Percentiles rank a stretch among this genome's conserved stretches.
phyloP scores from a whole-genome alignment of 495 filamentous ascomycete species.

The Penicillium maclennaniae region DNA sequence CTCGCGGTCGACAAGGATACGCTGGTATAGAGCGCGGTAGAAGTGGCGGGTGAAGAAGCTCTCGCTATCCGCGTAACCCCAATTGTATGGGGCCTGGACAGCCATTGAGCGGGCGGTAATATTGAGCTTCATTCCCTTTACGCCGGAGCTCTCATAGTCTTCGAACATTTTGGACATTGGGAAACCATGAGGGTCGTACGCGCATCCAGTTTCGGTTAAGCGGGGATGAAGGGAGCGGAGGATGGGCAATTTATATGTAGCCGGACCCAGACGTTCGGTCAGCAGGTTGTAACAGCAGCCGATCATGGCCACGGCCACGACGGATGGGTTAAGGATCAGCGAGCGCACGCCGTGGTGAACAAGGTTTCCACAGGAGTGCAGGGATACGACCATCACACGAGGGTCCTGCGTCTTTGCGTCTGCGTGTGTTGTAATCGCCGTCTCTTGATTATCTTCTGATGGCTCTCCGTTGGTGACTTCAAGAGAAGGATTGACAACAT shows the following conservation, averaged over 20 bases:
- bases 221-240: slow-evolving; percentile 57
- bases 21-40: slow-evolving; percentile 86
- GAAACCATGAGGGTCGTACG: slow-evolving; percentile 83
- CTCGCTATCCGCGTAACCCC: slow-evolving; percentile 75
- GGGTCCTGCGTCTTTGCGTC: slow-evolving; percentile 22
- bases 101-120: slow-evolving; percentile 98
- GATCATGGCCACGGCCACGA: slow-evolving; percentile 86
- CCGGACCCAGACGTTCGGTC: slow-evolving; percentile 82
- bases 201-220: slow-evolving; percentile 52
- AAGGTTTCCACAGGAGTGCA: slow-evolving; percentile 96
- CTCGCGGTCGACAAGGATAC: slow-evolving; percentile 77
- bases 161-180: slow-evolving; percentile 80
- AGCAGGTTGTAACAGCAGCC: slow-evolving; percentile 98
- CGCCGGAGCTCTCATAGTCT: slow-evolving; percentile 47
- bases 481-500: slow-evolving; percentile 48
- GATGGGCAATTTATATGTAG: slow-evolving; percentile 76
- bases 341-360: slow-evolving; percentile 92
- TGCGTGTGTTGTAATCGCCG: slow-evolving; percentile 1
- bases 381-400: slow-evolving; percentile 80
- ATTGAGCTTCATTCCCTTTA: slow-evolving; percentile 72
- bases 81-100: slow-evolving; percentile 89
- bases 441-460: slow-evolving; percentile 4
- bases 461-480: slow-evolving; percentile 3
- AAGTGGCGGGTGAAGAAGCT: slow-evolving; percentile 91
- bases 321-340: slow-evolving; percentile 72